Evolutionary conservation across 1,284 basidiomycete species (phyloP).

Genomic region (Leccinum subrobustum): DNA sequence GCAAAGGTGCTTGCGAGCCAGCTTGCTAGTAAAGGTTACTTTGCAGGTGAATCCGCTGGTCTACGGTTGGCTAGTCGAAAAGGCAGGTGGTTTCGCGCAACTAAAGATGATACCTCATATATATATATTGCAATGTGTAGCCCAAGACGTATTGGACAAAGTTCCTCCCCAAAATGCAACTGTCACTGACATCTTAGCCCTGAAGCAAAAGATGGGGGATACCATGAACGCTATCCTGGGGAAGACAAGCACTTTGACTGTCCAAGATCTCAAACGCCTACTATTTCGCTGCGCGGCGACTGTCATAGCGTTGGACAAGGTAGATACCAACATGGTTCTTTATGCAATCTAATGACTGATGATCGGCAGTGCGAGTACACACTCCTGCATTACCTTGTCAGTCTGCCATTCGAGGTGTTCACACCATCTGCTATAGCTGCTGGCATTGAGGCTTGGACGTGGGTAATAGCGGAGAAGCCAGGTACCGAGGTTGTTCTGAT

Average conservation of each 20-base stretch:
- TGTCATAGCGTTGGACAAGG: constrained; percentile 69
- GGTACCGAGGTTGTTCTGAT: constrained; percentile 74
- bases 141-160: constrained; percentile 57
- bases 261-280: constrained; percentile 81
- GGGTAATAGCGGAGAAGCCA: constrained; percentile 90
- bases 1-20: constrained; percentile 79
- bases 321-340: constrained; percentile 31
- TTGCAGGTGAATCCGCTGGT: constrained; percentile 83
- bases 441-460: constrained; percentile 95
- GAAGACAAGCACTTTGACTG: constrained; percentile 69
- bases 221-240: constrained; percentile 68
- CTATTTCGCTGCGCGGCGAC: constrained; percentile 87
- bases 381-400: constrained; percentile 85
- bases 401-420: constrained; percentile 87
- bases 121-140: constrained; percentile 31
- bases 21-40: constrained; percentile 84
- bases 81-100: constrained; percentile 36
- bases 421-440: constrained; percentile 84
- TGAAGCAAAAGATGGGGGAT: constrained; percentile 70
- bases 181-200: constrained; percentile 55
- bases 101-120: background rate
- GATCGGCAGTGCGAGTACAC: constrained; percentile 74
- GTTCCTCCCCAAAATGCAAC: constrained; percentile 59
- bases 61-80: constrained; percentile 62
- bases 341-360: background rate